Percentiles rank a stretch among this genome's conserved stretches.
Evolutionary conservation across 768 basidiomycete genomes (phyloP).

Genomic region (Phylloporus rhodoxanthus): DNA sequence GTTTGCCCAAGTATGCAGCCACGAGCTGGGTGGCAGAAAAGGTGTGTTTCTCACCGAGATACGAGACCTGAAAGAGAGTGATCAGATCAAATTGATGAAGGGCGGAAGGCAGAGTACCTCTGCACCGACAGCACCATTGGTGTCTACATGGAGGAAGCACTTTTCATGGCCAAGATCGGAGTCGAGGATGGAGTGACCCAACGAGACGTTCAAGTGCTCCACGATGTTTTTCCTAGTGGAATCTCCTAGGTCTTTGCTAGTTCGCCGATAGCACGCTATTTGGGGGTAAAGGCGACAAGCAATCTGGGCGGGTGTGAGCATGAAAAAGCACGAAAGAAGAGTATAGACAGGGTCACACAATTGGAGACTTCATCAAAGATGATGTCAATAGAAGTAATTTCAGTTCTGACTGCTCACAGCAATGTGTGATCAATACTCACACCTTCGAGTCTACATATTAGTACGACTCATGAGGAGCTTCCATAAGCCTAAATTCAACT

Average conservation of each 20-base stretch:
- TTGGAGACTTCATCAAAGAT: constrained; percentile 98
- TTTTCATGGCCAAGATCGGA: constrained; percentile 82
- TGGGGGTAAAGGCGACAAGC: constrained; percentile 88
- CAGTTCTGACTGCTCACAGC: too few relatives aligned
- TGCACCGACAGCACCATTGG: constrained; percentile 73
- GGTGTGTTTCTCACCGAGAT: constrained; percentile 70
- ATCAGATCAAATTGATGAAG: constrained; percentile 12
- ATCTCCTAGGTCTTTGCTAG: constrained; percentile 96
- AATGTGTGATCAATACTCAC: too few relatives aligned
- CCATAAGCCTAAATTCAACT: too few relatives aligned
- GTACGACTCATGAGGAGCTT: too few relatives aligned
- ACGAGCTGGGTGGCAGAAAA: constrained; percentile 90
- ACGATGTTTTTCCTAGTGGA: constrained; percentile 97
- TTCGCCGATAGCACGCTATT: constrained; percentile 90
- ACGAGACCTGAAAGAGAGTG: constrained; percentile 58
- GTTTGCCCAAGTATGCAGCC: constrained; percentile 82
- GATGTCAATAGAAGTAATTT: too few relatives aligned
- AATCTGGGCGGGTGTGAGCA: constrained; percentile 50
- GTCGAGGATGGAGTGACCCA: constrained; percentile 74
- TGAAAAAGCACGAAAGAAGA: background rate
- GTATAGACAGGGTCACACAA: constrained; percentile 85
- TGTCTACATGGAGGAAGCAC: constrained; percentile 89
- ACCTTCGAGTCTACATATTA: too few relatives aligned
- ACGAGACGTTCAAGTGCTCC: constrained; percentile 86
- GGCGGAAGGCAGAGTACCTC: constrained; percentile 46